Percentiles rank a stretch among this genome's conserved stretches.
These are phyloP conservation scores for Cyberlindnera meyerae DNA, from an alignment of 805 yeast genomes.

Conservation along the genomic window DNA sequence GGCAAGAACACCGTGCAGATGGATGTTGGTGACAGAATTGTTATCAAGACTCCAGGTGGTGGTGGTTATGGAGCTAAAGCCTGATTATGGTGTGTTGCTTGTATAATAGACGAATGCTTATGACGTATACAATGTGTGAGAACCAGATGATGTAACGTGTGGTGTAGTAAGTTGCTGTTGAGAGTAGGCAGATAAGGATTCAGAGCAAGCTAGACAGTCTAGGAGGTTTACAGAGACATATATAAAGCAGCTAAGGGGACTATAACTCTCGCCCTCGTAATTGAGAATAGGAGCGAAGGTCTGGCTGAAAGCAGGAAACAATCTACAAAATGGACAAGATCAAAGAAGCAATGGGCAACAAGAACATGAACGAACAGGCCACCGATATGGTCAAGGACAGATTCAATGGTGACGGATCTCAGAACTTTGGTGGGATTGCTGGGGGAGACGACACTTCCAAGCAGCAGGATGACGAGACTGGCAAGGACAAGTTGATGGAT, in stretches of 20 bases:
- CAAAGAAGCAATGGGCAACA: neutral
- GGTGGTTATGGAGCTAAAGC: constrained; percentile 61
- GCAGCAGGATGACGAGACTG: constrained; percentile 2
- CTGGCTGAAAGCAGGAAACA: no score
- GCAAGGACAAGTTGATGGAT: constrained; percentile 12
- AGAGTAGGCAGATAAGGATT: no score
- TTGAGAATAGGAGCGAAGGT: no score
- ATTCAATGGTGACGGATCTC: constrained; percentile 6
- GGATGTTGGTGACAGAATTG: constrained; percentile 57
- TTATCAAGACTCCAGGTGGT: constrained; percentile 79
- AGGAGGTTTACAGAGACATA: no score
- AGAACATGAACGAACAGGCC: constrained; percentile 10
- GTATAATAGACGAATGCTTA: no score
- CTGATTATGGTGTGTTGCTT: neutral
- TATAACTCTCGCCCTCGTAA: no score
- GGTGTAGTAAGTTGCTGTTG: no score
- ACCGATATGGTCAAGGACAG: constrained; percentile 5
- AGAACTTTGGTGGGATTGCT: constrained; percentile 17
- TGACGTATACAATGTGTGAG: no score
- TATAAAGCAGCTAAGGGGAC: no score
- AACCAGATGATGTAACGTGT: no score
- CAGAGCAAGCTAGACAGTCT: no score
- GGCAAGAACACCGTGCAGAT: constrained; percentile 64
- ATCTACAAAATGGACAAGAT: constrained; percentile 5
- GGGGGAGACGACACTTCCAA: constrained; percentile 13